A percentile compares a stretch with the other conserved stretches of the same genome.
Evolutionary conservation across 2,329 filamentous ascomycete genomes (phyloP).

Genomic region (Dothideomycetes sp.): DNA sequence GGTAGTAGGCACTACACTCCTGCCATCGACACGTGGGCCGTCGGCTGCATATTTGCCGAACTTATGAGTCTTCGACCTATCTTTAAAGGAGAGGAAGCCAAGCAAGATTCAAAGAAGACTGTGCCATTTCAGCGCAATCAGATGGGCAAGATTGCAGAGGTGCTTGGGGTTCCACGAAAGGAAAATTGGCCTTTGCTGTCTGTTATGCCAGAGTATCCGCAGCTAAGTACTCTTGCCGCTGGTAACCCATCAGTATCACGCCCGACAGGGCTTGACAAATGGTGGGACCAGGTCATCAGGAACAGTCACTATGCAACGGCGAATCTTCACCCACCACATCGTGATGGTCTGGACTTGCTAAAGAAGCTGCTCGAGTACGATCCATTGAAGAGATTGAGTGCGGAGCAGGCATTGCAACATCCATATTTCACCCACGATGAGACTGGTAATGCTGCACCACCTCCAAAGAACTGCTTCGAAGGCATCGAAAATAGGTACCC

Average conservation of each 20-base stretch:
- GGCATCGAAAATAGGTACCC: conserved; percentile 83
- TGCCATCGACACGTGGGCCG: conserved; percentile 93
- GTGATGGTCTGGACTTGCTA: conserved; percentile 60
- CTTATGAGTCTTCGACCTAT: conserved; percentile 82
- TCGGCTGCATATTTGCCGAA: conserved; percentile 96
- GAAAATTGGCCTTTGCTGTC: conserved; percentile 78
- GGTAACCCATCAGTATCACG: conserved; percentile 39
- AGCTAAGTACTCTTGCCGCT: conserved; percentile 25
- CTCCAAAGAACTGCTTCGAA: conserved; percentile 79
- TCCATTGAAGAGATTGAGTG: conserved; percentile 76
- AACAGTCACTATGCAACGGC: conserved; percentile 34
- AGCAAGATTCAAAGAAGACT: conserved; percentile 97
- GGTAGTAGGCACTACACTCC: conserved; percentile 94
- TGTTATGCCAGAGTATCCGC: conserved; percentile 72
- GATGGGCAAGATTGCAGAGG: conserved; percentile 98
- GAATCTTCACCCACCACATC: conserved; percentile 43
- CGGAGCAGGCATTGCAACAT: conserved; percentile 78
- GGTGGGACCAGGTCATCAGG: conserved; percentile 39
- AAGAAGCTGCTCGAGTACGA: conserved; percentile 84
- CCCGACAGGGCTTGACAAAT: conserved; percentile 56
- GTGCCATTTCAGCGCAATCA: conserved; percentile 96
- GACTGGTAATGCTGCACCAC: conserved; percentile 11
- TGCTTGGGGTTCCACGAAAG: conserved; percentile 82
- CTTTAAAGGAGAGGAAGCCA: conserved; percentile 97
- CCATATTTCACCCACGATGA: conserved; percentile 59